These are phyloP conservation scores for Grosmannia clavigera DNA, from an alignment of 2,329 filamentous ascomycete species.

Conservation along the genomic window DNA sequence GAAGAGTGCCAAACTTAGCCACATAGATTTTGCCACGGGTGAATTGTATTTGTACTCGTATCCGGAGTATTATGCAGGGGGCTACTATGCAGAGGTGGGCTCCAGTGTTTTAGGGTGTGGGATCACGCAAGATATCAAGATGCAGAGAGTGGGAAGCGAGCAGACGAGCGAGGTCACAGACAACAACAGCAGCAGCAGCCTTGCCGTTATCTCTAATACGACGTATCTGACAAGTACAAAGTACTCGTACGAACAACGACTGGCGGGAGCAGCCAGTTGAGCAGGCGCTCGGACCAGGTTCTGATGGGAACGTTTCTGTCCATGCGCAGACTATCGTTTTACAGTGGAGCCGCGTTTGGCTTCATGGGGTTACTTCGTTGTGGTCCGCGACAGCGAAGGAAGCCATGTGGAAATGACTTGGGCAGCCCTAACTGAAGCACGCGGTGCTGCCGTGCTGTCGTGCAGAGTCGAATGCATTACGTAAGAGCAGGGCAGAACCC, in stretches of 20 bases:
- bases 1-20: no score
- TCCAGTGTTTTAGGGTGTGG: not conserved
- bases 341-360: not conserved
- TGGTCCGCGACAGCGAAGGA: not conserved
- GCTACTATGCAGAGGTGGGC: not conserved
- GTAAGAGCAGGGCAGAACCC: not conserved
- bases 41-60: no score
- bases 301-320: not conserved
- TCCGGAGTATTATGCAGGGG: not conserved
- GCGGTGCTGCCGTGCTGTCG: not conserved
- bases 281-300: constrained; percentile 2
- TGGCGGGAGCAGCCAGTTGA: not conserved
- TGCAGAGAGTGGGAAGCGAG: not conserved
- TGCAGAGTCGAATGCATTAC: not conserved
- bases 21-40: no score
- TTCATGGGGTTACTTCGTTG: not conserved
- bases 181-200: not conserved
- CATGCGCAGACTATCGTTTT: not conserved
- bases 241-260: no score
- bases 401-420: no score
- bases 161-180: not conserved
- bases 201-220: not conserved
- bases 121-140: not conserved
- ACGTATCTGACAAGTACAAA: no score
- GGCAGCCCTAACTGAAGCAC: no score